Conservation (phyloP, 2,329 filamentous ascomycete genomes). For the Fusarium sp. region DNA sequence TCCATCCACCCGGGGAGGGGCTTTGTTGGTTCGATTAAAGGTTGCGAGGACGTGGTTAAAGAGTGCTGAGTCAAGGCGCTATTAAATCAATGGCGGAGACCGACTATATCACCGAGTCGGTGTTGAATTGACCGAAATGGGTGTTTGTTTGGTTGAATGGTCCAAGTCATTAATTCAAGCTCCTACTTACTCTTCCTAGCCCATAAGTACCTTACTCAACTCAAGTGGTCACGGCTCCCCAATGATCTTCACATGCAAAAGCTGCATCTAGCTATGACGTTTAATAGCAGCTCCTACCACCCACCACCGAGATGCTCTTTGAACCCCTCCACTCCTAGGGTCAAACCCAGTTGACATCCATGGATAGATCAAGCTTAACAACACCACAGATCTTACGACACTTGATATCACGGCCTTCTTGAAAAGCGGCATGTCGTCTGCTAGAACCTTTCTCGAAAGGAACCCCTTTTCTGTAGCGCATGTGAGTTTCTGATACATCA, state of each 20-base stretch:
- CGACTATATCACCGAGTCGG: slow-evolving; percentile 31
- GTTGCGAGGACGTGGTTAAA: slow-evolving; percentile 5
- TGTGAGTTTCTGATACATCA: slow-evolving; percentile 36
- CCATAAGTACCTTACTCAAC: not conserved
- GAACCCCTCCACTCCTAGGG: slow-evolving; percentile 20
- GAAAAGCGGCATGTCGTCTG: slow-evolving; percentile 1
- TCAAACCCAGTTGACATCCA: not conserved
- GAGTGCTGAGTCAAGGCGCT: slow-evolving; percentile 14
- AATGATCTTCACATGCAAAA: slow-evolving; percentile 32
- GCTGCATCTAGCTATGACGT: slow-evolving; percentile 4
- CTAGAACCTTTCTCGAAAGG: slow-evolving; percentile 15
- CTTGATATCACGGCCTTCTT: slow-evolving; percentile 7
- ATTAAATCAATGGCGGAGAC: slow-evolving; percentile 25
- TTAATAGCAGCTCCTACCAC: not conserved
- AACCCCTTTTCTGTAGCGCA: not conserved
- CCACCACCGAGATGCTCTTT: not conserved
- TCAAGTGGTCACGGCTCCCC: not conserved
- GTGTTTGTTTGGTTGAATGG: not conserved
- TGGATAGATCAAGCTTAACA: slow-evolving; percentile 17
- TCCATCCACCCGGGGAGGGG: slow-evolving; percentile 11
- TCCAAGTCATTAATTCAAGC: not conserved
- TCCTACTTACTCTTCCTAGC: not conserved
- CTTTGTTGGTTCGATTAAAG: slow-evolving; percentile 2
- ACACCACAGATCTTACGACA: slow-evolving; percentile 6
- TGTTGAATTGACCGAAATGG: slow-evolving; percentile 6